These are phyloP conservation scores for Neonectria coccinea DNA, from an alignment of 2,329 filamentous ascomycete genomes.

Conservation along the genomic window DNA sequence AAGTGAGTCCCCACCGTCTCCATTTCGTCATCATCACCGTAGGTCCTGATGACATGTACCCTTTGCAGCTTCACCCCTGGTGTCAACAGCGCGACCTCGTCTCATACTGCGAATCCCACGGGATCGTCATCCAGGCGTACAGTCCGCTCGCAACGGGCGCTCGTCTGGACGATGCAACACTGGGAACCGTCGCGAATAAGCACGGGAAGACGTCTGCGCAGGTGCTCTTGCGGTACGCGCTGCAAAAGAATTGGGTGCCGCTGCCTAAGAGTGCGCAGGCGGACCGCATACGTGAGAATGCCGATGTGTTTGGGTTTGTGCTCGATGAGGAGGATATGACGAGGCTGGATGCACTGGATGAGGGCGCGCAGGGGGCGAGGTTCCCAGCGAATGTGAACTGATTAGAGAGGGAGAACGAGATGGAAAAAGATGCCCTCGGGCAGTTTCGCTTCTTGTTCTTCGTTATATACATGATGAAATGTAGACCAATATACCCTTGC, in stretches of 20 bases:
- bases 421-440: conserved; percentile 7
- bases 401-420: neutral
- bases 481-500: conserved; percentile 1
- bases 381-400: conserved; percentile 48
- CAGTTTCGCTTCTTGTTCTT: conserved; percentile 4
- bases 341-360: conserved; percentile 46
- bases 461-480: conserved; percentile 16
- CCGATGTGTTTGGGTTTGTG: conserved; percentile 70
- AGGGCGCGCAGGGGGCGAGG: conserved; percentile 45
- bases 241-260: conserved; percentile 78
- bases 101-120: conserved; percentile 78
- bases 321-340: conserved; percentile 68
- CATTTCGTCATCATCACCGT: no score
- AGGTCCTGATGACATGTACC: neutral
- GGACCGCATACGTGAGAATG: conserved; percentile 70
- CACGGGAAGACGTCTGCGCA: conserved; percentile 72
- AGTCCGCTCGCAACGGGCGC: conserved; percentile 52
- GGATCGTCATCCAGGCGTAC: conserved; percentile 67
- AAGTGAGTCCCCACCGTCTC: conserved; percentile 60
- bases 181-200: conserved; percentile 68
- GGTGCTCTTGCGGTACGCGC: conserved; percentile 74
- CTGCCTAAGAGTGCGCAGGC: conserved; percentile 74
- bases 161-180: conserved; percentile 63
- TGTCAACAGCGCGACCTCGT: conserved; percentile 63
- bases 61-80: conserved; percentile 76